phyloP scores from a whole-genome alignment of 192 early-diverging fungal genomes.

The Linnemannia elongata region DNA sequence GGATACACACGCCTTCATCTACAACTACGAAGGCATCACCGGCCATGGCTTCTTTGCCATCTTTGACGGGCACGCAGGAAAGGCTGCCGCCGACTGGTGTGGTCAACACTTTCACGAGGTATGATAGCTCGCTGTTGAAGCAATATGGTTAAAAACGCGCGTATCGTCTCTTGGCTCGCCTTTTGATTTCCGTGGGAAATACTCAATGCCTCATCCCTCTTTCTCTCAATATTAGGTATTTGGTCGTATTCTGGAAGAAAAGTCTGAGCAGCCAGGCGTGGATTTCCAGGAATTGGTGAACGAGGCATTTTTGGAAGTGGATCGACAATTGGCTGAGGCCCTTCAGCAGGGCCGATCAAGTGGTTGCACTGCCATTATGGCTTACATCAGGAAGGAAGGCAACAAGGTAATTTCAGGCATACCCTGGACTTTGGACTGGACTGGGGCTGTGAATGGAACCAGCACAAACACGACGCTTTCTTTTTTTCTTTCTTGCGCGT shows the following conservation, averaged over 20 bases:
- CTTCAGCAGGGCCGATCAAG: slow-evolving; percentile 82
- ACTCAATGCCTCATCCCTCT: not conserved
- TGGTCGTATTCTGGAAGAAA: slow-evolving; percentile 77
- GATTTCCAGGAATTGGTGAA: slow-evolving; percentile 88
- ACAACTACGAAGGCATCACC: slow-evolving; percentile 83
- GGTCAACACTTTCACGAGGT: slow-evolving; percentile 89
- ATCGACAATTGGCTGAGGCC: slow-evolving; percentile 78
- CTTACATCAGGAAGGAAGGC: slow-evolving; percentile 70
- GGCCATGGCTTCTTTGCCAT: slow-evolving; percentile 95
- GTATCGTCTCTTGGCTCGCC: not conserved
- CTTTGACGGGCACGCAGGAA: slow-evolving; percentile 98
- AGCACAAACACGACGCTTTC: not conserved
- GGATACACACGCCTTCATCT: slow-evolving; percentile 91
- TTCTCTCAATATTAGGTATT: slow-evolving; percentile 19
- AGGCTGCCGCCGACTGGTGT: slow-evolving; percentile 96
- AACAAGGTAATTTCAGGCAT: slow-evolving; percentile 29
- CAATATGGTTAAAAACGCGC: not conserved
- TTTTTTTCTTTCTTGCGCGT: not conserved
- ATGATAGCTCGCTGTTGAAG: not conserved
- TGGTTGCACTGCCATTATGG: slow-evolving; percentile 94
- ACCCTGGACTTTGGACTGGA: not conserved
- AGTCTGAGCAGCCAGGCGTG: slow-evolving; percentile 64
- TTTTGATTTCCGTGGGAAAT: not conserved
- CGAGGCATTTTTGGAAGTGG: slow-evolving; percentile 84
- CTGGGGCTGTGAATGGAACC: no score